Evolutionary conservation across 2,329 filamentous ascomycete species (phyloP).

Genomic region (Aspergillus sp.): DNA sequence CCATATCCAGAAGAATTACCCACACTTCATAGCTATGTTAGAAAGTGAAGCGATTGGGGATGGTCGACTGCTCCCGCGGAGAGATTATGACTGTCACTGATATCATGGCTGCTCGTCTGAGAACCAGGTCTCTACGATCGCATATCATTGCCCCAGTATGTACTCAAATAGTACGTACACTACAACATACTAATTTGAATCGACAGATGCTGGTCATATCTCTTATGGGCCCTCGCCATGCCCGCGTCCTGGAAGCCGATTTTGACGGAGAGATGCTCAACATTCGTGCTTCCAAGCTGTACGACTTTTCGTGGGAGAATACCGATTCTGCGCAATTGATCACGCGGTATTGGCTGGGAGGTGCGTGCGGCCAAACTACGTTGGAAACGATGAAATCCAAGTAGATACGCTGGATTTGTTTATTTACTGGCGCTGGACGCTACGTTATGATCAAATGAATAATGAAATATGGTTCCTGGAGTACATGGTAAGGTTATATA

Average conservation of each 20-base stretch:
- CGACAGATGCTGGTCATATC: constrained; percentile 13
- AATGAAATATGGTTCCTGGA: no score
- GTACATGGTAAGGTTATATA: no score
- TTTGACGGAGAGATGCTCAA: constrained; percentile 8
- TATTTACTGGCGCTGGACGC: no score
- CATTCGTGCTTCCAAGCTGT: constrained; percentile 10
- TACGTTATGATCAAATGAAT: no score
- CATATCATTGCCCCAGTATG: constrained; percentile 15
- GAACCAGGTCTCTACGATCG: constrained; percentile 8
- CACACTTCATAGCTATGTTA: constrained; percentile 11
- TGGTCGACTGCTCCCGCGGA: constrained; percentile 8
- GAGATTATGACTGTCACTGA: constrained; percentile 13
- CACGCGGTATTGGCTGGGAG: constrained; percentile 11
- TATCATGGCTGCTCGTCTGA: constrained; percentile 12
- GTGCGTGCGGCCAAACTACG: constrained; percentile 8
- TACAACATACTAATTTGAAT: background rate
- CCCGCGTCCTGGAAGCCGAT: constrained; percentile 10
- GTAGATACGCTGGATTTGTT: no score
- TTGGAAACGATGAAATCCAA: background rate
- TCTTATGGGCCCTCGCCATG: constrained; percentile 11
- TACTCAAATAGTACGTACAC: background rate
- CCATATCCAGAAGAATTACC: background rate
- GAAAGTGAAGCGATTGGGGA: constrained; percentile 6
- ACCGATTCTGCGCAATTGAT: background rate
- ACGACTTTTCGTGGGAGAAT: constrained; percentile 11